These are phyloP conservation scores for Colletotrichum graminicola DNA, from an alignment of 2,329 filamentous ascomycete species.

Conservation along the genomic window DNA sequence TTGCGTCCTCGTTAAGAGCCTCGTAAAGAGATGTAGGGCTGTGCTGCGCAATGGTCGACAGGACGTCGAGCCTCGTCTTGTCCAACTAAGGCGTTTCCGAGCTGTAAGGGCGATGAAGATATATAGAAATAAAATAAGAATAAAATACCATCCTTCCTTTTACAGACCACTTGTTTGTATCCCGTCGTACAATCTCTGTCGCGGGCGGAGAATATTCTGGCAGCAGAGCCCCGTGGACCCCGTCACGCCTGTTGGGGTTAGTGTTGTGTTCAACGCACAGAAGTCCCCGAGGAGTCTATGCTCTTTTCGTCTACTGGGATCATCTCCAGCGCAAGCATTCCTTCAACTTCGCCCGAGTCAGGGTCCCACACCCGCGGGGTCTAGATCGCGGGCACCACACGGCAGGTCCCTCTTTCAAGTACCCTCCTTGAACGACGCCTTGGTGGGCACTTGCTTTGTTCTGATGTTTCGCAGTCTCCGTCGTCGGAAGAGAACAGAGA, in stretches of 20 bases:
- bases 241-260: constrained; percentile 34
- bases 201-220: constrained; percentile 42
- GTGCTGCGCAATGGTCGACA: not conserved
- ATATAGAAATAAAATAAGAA: not conserved
- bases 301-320: constrained; percentile 38
- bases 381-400: constrained; percentile 41
- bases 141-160: not conserved
- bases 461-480: constrained; percentile 7
- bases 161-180: constrained; percentile 21
- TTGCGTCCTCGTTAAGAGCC: not conserved
- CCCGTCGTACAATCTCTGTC: constrained; percentile 41
- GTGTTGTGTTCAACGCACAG: constrained; percentile 37
- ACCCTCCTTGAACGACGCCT: constrained; percentile 21
- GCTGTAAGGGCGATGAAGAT: not conserved
- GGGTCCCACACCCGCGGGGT: constrained; percentile 38
- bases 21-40: not conserved
- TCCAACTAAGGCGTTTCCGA: not conserved
- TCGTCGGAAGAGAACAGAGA: constrained; percentile 25
- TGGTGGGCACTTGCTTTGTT: constrained; percentile 16
- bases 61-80: not conserved
- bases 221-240: constrained; percentile 33
- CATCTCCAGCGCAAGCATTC: constrained; percentile 37
- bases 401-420: constrained; percentile 33
- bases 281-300: constrained; percentile 41
- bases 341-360: constrained; percentile 40